Conservation (phyloP, 805 yeast genomes). For the Candida tammaniensis region DNA sequence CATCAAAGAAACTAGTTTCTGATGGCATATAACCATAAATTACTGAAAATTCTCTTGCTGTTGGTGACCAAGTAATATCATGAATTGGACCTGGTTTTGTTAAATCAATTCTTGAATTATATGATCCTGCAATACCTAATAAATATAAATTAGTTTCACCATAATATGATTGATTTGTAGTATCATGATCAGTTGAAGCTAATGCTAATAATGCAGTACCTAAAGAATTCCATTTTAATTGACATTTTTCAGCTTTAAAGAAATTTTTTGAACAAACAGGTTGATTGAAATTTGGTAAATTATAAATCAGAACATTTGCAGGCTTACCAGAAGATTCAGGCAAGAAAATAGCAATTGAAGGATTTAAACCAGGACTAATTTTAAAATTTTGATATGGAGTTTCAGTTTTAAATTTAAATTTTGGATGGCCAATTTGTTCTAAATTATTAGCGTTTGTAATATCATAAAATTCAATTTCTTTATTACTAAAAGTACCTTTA, state of each 20-base stretch:
- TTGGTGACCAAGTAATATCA: constrained; percentile 96
- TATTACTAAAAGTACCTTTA: constrained; percentile 47
- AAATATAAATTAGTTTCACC: constrained; percentile 93
- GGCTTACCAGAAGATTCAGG: constrained; percentile 89
- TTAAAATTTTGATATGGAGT: constrained; percentile 55
- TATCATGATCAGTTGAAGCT: constrained; percentile 94
- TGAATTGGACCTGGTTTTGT: constrained; percentile 96
- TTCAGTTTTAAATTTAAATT: constrained; percentile 54
- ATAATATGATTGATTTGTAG: constrained; percentile 89
- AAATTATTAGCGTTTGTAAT: constrained; percentile 27
- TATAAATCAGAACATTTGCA: constrained; percentile 80
- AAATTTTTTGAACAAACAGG: constrained; percentile 85
- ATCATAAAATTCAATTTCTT: constrained; percentile 69
- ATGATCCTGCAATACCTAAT: constrained; percentile 88
- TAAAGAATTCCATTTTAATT: constrained; percentile 86
- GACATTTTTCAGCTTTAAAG: constrained; percentile 94
- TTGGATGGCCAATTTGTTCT: constrained; percentile 46
- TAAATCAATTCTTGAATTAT: constrained; percentile 82
- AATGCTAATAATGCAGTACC: constrained; percentile 94
- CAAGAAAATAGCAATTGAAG: constrained; percentile 85
- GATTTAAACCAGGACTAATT: constrained; percentile 84
- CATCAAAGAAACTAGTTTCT: constrained; percentile 88
- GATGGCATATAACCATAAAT: constrained; percentile 98
- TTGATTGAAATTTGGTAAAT: constrained; percentile 68
- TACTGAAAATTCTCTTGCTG: constrained; percentile 95